These are phyloP conservation scores for Eragrostis curvula DNA, from an alignment of 176 grass and related monocot species.

Conservation along the genomic window DNA sequence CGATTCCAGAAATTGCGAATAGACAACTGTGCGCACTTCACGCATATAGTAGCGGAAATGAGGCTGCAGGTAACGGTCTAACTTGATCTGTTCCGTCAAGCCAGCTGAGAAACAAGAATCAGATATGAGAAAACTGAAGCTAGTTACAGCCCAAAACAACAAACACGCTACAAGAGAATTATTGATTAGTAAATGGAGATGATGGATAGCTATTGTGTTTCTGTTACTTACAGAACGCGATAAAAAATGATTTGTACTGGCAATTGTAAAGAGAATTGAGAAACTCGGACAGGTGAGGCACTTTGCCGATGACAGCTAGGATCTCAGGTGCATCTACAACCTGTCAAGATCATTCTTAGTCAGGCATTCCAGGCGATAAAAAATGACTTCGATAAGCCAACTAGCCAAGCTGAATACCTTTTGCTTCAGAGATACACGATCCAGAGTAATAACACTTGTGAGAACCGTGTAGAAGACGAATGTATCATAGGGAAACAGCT, in stretches of 20 bases:
- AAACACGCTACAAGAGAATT: background rate
- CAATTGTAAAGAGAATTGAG: conserved; percentile 92
- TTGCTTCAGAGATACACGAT: conserved; percentile 92
- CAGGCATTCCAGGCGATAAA: conserved; percentile 27
- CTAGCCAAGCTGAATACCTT: conserved; percentile 53
- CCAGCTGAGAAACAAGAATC: conserved; percentile 74
- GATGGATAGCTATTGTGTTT: conserved; percentile 27
- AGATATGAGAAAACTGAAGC: conserved; percentile 34
- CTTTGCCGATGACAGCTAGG: conserved; percentile 89
- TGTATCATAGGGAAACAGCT: conserved; percentile 91
- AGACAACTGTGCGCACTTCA: conserved; percentile 88
- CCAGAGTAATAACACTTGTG: conserved; percentile 87
- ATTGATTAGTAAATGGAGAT: conserved; percentile 9
- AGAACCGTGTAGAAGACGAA: conserved; percentile 98
- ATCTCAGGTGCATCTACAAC: conserved; percentile 98
- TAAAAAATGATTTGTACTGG: conserved; percentile 97
- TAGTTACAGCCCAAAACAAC: background rate
- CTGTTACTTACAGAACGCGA: conserved; percentile 85
- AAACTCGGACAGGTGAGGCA: conserved; percentile 93
- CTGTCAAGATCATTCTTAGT: conserved; percentile 52
- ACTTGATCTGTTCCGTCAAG: conserved; percentile 89
- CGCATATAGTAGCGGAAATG: conserved; percentile 97
- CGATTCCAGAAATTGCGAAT: conserved; percentile 95
- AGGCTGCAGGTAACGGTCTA: conserved; percentile 88
- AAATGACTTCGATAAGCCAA: background rate